phyloP scores from a whole-genome alignment of 768 basidiomycete species.

The Terana coerulea region DNA sequence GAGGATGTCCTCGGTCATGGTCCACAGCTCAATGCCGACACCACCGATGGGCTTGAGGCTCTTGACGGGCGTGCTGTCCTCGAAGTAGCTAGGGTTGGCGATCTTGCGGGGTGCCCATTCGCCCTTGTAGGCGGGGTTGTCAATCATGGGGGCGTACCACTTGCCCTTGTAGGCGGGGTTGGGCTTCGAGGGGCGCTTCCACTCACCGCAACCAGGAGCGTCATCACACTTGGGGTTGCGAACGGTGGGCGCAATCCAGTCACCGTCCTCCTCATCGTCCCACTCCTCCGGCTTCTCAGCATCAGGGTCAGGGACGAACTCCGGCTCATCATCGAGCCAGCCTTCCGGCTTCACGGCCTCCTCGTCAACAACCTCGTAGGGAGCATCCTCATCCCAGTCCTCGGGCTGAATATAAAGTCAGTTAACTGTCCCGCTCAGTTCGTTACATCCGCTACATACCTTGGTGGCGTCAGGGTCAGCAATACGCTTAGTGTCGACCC shows the following conservation, averaged over 20 bases:
- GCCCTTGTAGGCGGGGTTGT: constrained; percentile 98
- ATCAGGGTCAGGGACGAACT: constrained; percentile 82
- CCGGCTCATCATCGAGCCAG: constrained; percentile 90
- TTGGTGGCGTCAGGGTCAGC: constrained; percentile 81
- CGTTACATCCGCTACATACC: constrained; percentile 41
- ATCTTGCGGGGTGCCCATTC: constrained; percentile 91
- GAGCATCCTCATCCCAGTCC: constrained; percentile 98
- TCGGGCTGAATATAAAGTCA: constrained; percentile 51
- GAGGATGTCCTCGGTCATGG: constrained; percentile 95
- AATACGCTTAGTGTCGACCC: constrained; percentile 91
- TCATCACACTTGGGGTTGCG: constrained; percentile 88
- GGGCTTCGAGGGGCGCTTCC: constrained; percentile 83
- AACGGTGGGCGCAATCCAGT: constrained; percentile 91
- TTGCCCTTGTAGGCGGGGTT: constrained; percentile 98
- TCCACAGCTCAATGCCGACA: constrained; percentile 98
- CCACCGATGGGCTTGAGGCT: constrained; percentile 86
- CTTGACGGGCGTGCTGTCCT: constrained; percentile 81
- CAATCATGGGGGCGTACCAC: constrained; percentile 92
- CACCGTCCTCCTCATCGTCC: constrained; percentile 99
- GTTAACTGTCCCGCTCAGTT: neutral
- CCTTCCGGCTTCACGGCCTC: constrained; percentile 89
- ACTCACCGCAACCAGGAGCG: constrained; percentile 92
- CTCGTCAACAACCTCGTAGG: constrained; percentile 85
- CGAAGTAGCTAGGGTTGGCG: constrained; percentile 85
- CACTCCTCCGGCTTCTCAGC: constrained; percentile 97